Base-by-base conservation (phyloP, 2,329 filamentous ascomycete genomes). In the Pestalotiopsis sp. region DNA sequence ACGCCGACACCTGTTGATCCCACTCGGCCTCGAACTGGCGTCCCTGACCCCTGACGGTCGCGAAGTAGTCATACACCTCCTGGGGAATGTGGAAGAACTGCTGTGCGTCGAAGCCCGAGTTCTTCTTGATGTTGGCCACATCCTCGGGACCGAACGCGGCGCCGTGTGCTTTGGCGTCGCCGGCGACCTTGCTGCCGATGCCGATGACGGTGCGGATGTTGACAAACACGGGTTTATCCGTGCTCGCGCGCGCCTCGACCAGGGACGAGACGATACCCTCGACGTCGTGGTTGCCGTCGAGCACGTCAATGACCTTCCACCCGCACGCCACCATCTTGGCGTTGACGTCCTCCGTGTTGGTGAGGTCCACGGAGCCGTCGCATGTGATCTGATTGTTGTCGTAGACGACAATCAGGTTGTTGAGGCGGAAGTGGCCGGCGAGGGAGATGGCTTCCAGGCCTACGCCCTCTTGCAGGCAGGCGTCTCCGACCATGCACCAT, bases 321-420 rank as follows among this genome's bases (percentile, higher is more conserved):
- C 86, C 86, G 31, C 77, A 83, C 0, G 86, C 85, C 4, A 78
- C 74, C 85, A 89, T 87, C 76, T 88, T 89, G 3, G 79, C 77
- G 69, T 88, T 87, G 62, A 87, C 77, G 68, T 89, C 85, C 71
- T 89, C 86, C 1, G 81, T 85, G 70, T 86, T 86, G 2, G 82
- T 77, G 82, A 69, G 74, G 65, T 87, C 84, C 0, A 88, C 82
- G 0, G 82, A 82, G 1, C 87, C 86, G 67, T 89, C 86, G 69
- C 86, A 89, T 4, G 86, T 88, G 45, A 89, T 81, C 69, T 86
- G 83, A 74, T 89, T 89, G 74, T 89, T 89, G 72, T 89, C 87
- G 69, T 88, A 89, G 23, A 88, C 84, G 13, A 89, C 74, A 0
- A 81, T 83, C 17, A 89, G 75, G 74, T 89, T 88, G 72, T 86